Percentiles rank a stretch among this genome's conserved stretches.
Conservation (phyloP, 176 grass and related monocot genomes). For the Saccharum officinarum region DNA sequence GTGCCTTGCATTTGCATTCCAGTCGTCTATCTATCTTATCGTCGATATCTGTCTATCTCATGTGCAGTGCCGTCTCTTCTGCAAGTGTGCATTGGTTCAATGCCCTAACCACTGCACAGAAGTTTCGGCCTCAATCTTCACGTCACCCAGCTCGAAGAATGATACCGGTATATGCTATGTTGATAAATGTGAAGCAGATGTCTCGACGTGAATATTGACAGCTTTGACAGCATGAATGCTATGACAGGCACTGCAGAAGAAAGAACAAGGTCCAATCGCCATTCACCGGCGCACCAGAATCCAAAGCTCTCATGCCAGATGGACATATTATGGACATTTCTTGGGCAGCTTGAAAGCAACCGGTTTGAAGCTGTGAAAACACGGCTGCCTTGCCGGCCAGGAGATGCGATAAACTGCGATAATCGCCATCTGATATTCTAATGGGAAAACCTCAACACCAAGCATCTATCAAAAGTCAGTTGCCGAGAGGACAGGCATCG, state of each 20-base stretch:
- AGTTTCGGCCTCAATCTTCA: slow-evolving; percentile 21
- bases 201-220: slow-evolving; percentile 31
- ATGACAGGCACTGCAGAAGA: neutral
- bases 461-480: slow-evolving; percentile 23
- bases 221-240: slow-evolving; percentile 26
- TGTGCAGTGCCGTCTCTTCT: neutral
- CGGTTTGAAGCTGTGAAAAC: neutral
- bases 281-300: slow-evolving; percentile 15
- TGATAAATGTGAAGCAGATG: slow-evolving; percentile 6
- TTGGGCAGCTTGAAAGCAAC: slow-evolving; percentile 25
- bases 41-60: neutral
- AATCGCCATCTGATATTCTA: neutral
- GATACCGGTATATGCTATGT: slow-evolving; percentile 38
- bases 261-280: slow-evolving; percentile 18
- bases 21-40: neutral
- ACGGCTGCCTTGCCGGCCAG: neutral
- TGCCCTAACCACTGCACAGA: slow-evolving; percentile 12
- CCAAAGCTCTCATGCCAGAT: neutral
- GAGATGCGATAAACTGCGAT: neutral
- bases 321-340: slow-evolving; percentile 4
- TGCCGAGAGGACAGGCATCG: neutral
- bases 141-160: neutral
- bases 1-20: neutral
- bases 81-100: neutral
- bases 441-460: slow-evolving; percentile 11